Evolutionary conservation across 805 yeast species (phyloP), one percentile per base, ranked within the genome.

Genomic region (Monosporozyma unispora): DNA sequence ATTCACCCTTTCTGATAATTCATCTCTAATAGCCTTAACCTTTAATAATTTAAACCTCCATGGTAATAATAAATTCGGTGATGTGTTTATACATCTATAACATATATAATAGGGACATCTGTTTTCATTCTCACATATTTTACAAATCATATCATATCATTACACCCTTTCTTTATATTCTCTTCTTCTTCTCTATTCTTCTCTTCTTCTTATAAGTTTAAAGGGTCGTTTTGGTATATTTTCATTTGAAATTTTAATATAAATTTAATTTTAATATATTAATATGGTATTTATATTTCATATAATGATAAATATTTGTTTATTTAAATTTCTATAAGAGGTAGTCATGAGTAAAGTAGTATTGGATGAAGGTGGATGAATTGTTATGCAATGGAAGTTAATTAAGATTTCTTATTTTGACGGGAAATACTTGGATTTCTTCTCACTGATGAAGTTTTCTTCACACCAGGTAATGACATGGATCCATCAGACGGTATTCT

Each of bases 121-220:
- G 22, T 39, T 39, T 16, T 39, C 42, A 10, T 39, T 39, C 9
- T 39, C 19, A 39, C 42, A 39, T 21, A 39, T 18, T 39, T 21
- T 39, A 39, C 42, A 39, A 21, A 39, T 39, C 42, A 39, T 39
- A 21, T 39, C 42, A 39, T 39, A n/a, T n/a, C n/a, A n/a, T n/a
- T n/a, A n/a, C n/a, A n/a, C n/a, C 11, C 6, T 18, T 21, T 21
- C 5, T 21, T 31, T 14, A 7, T 29, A 29, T n/a, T n/a, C 14
- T 1, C 33, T 29, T 29, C n/a, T n/a, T n/a, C n/a, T n/a, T n/a
- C n/a, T n/a, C n/a, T n/a, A n/a, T n/a, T n/a, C n/a, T n/a, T n/a
- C n/a, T n/a, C n/a, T 28, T 28, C 14, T 11, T 28, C 33, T 8
- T 27, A 27, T 27, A 28, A 1, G 4, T 28, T 28, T 14, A 28